Percentiles rank a stretch among this genome's conserved stretches.
phyloP scores from a whole-genome alignment of 257 asterid genomes.

The Asclepias syriaca region DNA sequence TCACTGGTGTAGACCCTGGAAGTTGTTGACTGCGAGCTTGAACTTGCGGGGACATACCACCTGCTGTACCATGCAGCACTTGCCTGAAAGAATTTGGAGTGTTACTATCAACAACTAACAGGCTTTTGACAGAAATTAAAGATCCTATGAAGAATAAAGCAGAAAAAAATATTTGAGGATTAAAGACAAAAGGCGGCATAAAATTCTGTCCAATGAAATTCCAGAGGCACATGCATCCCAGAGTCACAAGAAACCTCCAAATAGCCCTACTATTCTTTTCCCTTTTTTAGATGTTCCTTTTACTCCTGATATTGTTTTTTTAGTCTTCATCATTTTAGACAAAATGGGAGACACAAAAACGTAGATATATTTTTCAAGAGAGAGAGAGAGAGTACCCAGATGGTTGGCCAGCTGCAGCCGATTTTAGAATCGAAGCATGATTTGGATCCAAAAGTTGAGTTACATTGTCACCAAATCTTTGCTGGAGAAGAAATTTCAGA shows the following conservation, averaged over 20 bases:
- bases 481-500: conserved; percentile 48
- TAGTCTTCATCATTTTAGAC: not conserved
- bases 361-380: not conserved
- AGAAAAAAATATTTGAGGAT: not conserved
- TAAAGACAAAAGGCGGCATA: not conserved
- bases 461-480: conserved; percentile 78
- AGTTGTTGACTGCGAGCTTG: conserved; percentile 89
- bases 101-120: conserved; percentile 4
- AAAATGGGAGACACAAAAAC: not conserved
- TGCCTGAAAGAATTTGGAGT: conserved; percentile 48
- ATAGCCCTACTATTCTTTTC: not conserved
- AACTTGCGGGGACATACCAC: conserved; percentile 88
- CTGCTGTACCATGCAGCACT: conserved; percentile 71
- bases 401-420: conserved; percentile 78
- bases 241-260: not conserved
- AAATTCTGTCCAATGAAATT: not conserved
- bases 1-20: conserved; percentile 83
- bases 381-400: conserved; percentile 54
- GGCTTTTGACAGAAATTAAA: not conserved
- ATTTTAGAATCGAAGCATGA: conserved; percentile 86
- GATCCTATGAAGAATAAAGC: not conserved
- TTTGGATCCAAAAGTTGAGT: conserved; percentile 74
- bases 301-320: not conserved
- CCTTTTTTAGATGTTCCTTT: not conserved
- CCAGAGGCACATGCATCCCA: not conserved